These are phyloP conservation scores for Chamaecrista fasciculata DNA, from an alignment of 306 rosid species.

Conservation along the genomic window DNA sequence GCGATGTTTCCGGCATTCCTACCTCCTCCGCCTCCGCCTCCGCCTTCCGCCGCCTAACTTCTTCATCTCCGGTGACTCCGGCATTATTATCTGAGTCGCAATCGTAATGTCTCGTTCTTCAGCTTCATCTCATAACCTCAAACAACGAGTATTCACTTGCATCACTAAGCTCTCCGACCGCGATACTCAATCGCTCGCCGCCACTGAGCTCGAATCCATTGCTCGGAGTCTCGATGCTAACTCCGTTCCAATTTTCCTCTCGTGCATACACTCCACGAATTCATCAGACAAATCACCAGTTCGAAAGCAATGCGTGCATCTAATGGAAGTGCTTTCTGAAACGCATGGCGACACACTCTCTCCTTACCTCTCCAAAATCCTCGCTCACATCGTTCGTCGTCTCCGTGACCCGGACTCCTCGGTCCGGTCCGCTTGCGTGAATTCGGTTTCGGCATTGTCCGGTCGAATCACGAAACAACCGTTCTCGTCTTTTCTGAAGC, in stretches of 20 bases:
- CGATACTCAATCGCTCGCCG: constrained; percentile 75
- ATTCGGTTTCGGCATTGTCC: constrained; percentile 69
- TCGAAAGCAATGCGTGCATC: constrained; percentile 75
- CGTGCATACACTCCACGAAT: constrained; percentile 81
- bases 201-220: constrained; percentile 65
- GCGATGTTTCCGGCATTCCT: constrained; percentile 61
- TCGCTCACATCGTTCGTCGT: constrained; percentile 57
- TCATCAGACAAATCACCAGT: constrained; percentile 82
- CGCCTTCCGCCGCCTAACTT: constrained; percentile 11
- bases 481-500: constrained; percentile 64
- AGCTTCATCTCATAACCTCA: constrained; percentile 49
- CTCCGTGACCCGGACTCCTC: constrained; percentile 91
- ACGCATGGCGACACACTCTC: constrained; percentile 67
- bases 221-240: constrained; percentile 59
- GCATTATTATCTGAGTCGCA: not conserved
- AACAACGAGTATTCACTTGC: constrained; percentile 76
- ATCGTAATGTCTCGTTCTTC: constrained; percentile 63
- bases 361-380: constrained; percentile 69
- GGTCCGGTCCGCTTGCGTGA: constrained; percentile 88
- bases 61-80: not conserved
- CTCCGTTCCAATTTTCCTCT: constrained; percentile 62
- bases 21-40: constrained; percentile 30
- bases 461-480: constrained; percentile 68
- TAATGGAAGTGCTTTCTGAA: constrained; percentile 68
- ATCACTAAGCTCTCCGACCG: constrained; percentile 96